Conservation (phyloP, 23 red algal species). For the Gracilariopsis chorda region DNA sequence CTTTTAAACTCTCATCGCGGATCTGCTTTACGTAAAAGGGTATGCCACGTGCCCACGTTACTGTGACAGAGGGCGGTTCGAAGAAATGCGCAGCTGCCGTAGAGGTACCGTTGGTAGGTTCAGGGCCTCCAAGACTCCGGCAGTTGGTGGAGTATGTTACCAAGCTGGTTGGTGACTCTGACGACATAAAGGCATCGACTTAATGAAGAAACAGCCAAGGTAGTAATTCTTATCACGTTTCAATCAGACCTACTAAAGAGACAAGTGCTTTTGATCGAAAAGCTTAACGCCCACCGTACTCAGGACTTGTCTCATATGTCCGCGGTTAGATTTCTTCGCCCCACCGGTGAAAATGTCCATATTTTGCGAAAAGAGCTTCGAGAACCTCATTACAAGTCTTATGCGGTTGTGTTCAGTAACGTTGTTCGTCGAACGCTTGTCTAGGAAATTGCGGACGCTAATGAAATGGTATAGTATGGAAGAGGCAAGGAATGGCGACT, state of each 20-base stretch:
- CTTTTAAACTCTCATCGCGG: no score
- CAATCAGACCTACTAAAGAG: slow-evolving; percentile 40
- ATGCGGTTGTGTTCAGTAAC: slow-evolving; percentile 82
- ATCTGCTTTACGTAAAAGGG: no score
- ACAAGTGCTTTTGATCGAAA: slow-evolving; percentile 49
- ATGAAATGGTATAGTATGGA: no score
- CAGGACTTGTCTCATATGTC: slow-evolving; percentile 28
- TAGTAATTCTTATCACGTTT: not conserved
- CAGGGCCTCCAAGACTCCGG: no score
- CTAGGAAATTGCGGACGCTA: slow-evolving; percentile 87
- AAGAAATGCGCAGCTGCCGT: no score
- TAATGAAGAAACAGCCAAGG: slow-evolving; percentile 59
- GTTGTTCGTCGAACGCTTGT: slow-evolving; percentile 47
- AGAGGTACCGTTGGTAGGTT: no score
- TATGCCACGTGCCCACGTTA: no score
- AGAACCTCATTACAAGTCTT: slow-evolving; percentile 54
- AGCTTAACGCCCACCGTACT: not conserved
- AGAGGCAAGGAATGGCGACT: no score
- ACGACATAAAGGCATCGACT: slow-evolving; percentile 72
- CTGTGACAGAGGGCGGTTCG: no score
- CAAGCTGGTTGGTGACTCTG: no score
- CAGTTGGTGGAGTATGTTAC: no score
- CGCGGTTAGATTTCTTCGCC: slow-evolving; percentile 69
- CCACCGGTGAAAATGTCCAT: slow-evolving; percentile 67
- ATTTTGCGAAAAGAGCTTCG: slow-evolving; percentile 60